Evolutionary conservation across 2,329 filamentous ascomycete species (phyloP), one percentile per base, ranked within the genome.

Genomic region (Microascus cirrosus): DNA sequence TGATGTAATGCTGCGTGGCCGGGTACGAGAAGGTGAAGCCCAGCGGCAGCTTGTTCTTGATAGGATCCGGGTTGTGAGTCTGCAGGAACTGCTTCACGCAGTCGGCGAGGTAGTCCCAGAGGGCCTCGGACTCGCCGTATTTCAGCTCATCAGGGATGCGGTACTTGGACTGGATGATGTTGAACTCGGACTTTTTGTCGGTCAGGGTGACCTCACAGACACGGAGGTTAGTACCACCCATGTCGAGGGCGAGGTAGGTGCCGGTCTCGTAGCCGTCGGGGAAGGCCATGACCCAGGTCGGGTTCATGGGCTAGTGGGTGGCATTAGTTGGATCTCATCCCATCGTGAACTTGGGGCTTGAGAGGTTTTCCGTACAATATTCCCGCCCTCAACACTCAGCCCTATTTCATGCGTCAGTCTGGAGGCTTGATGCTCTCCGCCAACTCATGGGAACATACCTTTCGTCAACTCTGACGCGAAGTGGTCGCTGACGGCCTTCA

Each of bases 1-100:
- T 90, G 67, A 96, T 92, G 73, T 91, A 93, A 65, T 95, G 84
- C 72, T 96, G 93, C 0, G 89, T 94, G 18, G 91, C 92, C 2
- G 93, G 93, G 71, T 96, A 96, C 3, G 90, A 95, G 75, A 97
- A 97, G 53, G 93, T 96, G 76, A 96, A 96, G 67, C 93, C 93
- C 7, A 96, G 82, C 8, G 90, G 89, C 58, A 92, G 76, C 65
- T 82, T 82, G 25, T 81, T 80, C 25, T 89, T 67, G 62, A 83
- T 79, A 54, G 75, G 69, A 61, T 87, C 80, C 59, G 85, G 83
- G 69, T 95, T 89, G 71, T 96, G 90, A 62, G 86, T 86, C 68
- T 95, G 85, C 59, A 96, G 82, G 71, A 96, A 96, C 68, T 95
- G 90, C 72, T 92, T 82, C 59, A 96, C 77, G 70, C 91, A 95